Evolutionary conservation across 2,329 filamentous ascomycete genomes (phyloP).

Genomic region (Paecilomyces sp.): DNA sequence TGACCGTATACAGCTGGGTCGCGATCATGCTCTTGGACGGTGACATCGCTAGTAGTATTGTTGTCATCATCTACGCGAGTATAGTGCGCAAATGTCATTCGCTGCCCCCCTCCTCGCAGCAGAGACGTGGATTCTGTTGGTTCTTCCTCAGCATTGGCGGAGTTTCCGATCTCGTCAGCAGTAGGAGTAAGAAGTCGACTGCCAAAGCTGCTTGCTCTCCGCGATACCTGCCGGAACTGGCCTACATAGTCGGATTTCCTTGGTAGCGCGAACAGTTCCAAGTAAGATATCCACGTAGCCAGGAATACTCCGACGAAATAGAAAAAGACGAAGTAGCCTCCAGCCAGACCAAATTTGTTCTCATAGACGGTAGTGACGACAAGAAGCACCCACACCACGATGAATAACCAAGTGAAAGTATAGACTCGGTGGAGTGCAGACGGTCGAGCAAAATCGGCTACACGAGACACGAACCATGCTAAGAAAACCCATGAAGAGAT

Average conservation of each 20-base stretch:
- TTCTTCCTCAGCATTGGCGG: conserved; percentile 31
- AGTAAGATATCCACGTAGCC: conserved; percentile 65
- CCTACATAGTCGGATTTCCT: conserved; percentile 63
- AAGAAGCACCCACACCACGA: conserved; percentile 64
- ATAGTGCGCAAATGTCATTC: conserved; percentile 51
- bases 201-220: conserved; percentile 28
- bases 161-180: conserved; percentile 28
- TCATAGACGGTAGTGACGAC: conserved; percentile 69
- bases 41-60: conserved; percentile 16
- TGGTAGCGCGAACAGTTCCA: conserved; percentile 72
- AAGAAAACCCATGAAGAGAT: conserved; percentile 70
- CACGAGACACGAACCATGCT: conserved; percentile 75
- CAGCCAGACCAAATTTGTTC: conserved; percentile 63
- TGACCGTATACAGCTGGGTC: conserved; percentile 49
- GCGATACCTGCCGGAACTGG: conserved; percentile 42
- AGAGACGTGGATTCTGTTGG: conserved; percentile 52
- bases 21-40: conserved; percentile 17
- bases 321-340: conserved; percentile 75
- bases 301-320: conserved; percentile 70
- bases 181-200: conserved; percentile 37
- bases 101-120: conserved; percentile 42
- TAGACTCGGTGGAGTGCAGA: conserved; percentile 81
- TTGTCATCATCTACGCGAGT: conserved; percentile 30
- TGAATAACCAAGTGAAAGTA: conserved; percentile 75
- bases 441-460: conserved; percentile 71